Conservation (phyloP, 2,329 filamentous ascomycete species). For the Sporothrix humicola region DNA sequence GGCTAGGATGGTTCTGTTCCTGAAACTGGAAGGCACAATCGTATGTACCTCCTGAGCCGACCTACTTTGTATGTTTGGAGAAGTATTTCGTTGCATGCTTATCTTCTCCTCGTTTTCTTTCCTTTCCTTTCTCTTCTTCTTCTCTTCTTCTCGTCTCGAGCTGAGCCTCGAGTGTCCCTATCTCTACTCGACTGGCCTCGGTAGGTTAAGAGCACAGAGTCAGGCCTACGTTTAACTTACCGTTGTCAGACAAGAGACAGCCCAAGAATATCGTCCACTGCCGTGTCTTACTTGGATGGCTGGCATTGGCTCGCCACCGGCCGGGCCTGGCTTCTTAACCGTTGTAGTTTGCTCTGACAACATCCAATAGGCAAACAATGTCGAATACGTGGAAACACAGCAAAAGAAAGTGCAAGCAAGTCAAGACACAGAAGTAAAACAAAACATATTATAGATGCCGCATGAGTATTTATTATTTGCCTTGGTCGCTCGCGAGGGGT, state of each 20-base stretch:
- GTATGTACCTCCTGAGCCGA: neutral
- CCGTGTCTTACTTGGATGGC: neutral
- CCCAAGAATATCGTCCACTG: neutral
- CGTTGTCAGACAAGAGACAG: neutral
- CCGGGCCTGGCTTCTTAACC: too few relatives aligned
- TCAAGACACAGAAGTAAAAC: neutral
- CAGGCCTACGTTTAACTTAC: neutral
- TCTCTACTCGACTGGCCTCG: too few relatives aligned
- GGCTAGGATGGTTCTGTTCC: neutral
- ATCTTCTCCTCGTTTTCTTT: too few relatives aligned
- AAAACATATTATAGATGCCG: neutral
- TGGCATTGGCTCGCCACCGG: neutral
- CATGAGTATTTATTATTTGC: too few relatives aligned
- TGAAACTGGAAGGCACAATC: slow-evolving; percentile 4
- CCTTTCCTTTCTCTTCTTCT: too few relatives aligned
- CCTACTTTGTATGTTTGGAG: neutral
- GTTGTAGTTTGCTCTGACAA: too few relatives aligned
- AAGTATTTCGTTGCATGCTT: too few relatives aligned
- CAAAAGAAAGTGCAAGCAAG: neutral
- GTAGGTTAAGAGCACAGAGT: too few relatives aligned
- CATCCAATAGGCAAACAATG: too few relatives aligned
- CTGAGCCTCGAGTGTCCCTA: too few relatives aligned
- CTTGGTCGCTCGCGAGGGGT: too few relatives aligned
- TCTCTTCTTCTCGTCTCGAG: too few relatives aligned
- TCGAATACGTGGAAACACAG: neutral